phyloP scores from a whole-genome alignment of 768 basidiomycete genomes.

The Termitomyces eurrhizus region DNA sequence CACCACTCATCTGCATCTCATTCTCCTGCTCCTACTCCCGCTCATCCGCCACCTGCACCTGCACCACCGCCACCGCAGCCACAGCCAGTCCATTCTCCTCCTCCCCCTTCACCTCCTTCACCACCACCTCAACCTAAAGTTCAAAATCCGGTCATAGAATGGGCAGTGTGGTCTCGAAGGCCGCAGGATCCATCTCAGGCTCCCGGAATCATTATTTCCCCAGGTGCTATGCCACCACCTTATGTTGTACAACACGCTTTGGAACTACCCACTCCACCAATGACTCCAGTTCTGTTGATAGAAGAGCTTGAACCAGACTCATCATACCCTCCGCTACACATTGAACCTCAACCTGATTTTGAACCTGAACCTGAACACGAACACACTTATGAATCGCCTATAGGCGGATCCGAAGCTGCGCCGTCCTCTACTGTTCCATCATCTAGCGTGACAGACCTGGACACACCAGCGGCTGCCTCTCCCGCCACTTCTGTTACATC shows the following conservation, averaged over 20 bases:
- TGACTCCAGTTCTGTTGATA: slow-evolving; percentile 28
- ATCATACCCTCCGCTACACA: slow-evolving; percentile 1
- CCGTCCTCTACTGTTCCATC: slow-evolving; percentile 37
- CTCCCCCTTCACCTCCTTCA: not conserved
- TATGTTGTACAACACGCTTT: slow-evolving; percentile 56
- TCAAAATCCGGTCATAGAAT: slow-evolving; percentile 26
- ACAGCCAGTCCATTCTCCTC: not conserved
- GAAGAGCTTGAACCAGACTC: slow-evolving; percentile 10
- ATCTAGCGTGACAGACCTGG: slow-evolving; percentile 43
- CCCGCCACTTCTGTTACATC: slow-evolving; percentile 55
- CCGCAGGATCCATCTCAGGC: slow-evolving; percentile 61
- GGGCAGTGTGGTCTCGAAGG: slow-evolving; percentile 72
- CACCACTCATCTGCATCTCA: slow-evolving; percentile 5
- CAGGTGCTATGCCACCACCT: slow-evolving; percentile 56
- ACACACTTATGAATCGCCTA: not conserved
- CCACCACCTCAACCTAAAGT: slow-evolving; percentile 4
- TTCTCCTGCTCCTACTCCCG: slow-evolving; percentile 1
- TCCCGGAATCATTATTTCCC: slow-evolving; percentile 70
- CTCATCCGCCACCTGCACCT: not conserved
- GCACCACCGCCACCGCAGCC: not conserved
- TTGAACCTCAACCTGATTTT: not conserved
- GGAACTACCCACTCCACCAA: slow-evolving; percentile 46
- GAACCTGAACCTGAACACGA: not conserved
- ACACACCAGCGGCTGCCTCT: slow-evolving; percentile 50
- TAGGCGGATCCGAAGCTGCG: slow-evolving; percentile 2